These are phyloP conservation scores for Mesostigma viride DNA, from an alignment of 139 green algal genomes.

Conservation along the genomic window DNA sequence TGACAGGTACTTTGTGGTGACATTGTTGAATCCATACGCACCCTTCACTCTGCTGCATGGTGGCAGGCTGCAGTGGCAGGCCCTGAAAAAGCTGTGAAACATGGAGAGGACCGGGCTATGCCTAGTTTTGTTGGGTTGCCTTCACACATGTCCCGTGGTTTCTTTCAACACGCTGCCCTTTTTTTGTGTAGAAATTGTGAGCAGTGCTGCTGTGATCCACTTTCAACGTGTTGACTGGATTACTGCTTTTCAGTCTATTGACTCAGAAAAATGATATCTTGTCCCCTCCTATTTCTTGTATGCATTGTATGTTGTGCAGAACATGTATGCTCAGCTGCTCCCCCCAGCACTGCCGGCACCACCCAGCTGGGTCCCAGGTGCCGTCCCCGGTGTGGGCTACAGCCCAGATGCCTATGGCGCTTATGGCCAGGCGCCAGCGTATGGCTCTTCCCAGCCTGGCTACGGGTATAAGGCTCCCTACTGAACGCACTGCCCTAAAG, in stretches of 20 bases:
- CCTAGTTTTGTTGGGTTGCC: background rate
- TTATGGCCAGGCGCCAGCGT: background rate
- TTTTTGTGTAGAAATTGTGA: background rate
- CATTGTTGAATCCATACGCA: no score
- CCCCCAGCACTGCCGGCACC: slow-evolving; percentile 63
- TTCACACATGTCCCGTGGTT: background rate
- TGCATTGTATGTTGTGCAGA: slow-evolving; percentile 24
- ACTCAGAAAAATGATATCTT: no score
- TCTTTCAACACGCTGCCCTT: background rate
- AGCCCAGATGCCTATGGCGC: slow-evolving; percentile 17
- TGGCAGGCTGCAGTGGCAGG: no score
- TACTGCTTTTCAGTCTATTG: background rate
- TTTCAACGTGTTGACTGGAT: background rate
- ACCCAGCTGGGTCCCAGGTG: no score
- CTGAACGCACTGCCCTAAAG: background rate
- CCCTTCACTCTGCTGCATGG: no score
- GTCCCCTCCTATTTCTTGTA: no score
- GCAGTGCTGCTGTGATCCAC: background rate
- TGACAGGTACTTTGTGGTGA: no score
- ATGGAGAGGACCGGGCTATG: no score
- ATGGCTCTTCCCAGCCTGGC: background rate
- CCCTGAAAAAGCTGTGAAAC: no score
- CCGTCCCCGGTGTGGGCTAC: slow-evolving; percentile 4
- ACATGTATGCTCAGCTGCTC: slow-evolving; percentile 67
- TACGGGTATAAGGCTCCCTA: background rate